phyloP scores from a whole-genome alignment of 805 yeast genomes.

The Ogataea henricii region DNA sequence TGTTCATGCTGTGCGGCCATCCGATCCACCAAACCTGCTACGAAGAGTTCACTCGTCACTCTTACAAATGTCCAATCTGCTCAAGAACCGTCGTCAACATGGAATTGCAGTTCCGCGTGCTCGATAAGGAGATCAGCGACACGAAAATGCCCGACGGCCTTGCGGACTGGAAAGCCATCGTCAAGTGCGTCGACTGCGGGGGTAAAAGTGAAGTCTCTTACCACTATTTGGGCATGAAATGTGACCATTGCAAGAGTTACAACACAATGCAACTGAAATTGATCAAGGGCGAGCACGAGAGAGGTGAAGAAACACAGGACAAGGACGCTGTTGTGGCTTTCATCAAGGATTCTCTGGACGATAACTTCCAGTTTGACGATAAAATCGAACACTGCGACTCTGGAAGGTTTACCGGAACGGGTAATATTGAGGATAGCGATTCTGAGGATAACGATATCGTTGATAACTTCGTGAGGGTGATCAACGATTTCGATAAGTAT shows the following conservation, averaged over 20 bases:
- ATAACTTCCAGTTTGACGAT: constrained; percentile 37
- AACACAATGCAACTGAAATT: constrained; percentile 76
- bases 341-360: constrained; percentile 32
- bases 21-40: constrained; percentile 87
- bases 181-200: constrained; percentile 84
- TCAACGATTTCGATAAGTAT: constrained; percentile 37
- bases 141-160: constrained; percentile 84
- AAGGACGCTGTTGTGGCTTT: constrained; percentile 1
- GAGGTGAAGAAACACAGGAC: constrained; percentile 35
- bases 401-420: constrained; percentile 13
- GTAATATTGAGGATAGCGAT: constrained; percentile 24
- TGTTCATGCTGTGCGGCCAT: constrained; percentile 93
- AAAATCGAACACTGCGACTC: constrained; percentile 11
- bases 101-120: constrained; percentile 83
- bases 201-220: constrained; percentile 75
- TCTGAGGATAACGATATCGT: constrained; percentile 30
- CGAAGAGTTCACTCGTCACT: constrained; percentile 76
- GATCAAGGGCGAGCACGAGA: constrained; percentile 42
- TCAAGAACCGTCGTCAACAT: constrained; percentile 81
- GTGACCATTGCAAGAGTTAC: constrained; percentile 84
- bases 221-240: constrained; percentile 84
- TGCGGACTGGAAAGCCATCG: constrained; percentile 69
- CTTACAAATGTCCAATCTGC: constrained; percentile 91
- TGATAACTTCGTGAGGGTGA: constrained; percentile 36
- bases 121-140: constrained; percentile 78